Evolutionary conservation across 805 yeast species (phyloP).

Genomic region (Metschnikowia sp.): DNA sequence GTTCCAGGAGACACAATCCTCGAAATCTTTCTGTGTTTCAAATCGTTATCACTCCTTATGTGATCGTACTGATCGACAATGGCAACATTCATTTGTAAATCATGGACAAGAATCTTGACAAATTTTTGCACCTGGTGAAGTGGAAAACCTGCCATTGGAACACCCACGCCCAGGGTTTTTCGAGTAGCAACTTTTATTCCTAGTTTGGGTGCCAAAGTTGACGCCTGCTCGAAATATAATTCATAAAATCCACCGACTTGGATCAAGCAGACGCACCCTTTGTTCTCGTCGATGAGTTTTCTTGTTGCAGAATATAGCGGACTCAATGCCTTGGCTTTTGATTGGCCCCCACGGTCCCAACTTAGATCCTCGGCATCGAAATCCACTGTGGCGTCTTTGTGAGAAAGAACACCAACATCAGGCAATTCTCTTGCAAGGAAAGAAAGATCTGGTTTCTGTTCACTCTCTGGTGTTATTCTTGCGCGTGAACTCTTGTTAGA

Average conservation of each 20-base stretch:
- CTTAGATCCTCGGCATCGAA: slow-evolving; percentile 11
- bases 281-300: slow-evolving; percentile 30
- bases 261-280: slow-evolving; percentile 46
- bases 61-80: slow-evolving; percentile 64
- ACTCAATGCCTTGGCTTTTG: slow-evolving; percentile 27
- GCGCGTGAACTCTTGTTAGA: background rate
- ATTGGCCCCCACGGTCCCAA: slow-evolving; percentile 43
- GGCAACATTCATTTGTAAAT: slow-evolving; percentile 68
- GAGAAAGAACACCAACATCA: background rate
- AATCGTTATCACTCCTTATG: slow-evolving; percentile 20
- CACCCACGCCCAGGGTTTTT: slow-evolving; percentile 38
- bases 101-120: slow-evolving; percentile 69
- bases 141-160: slow-evolving; percentile 94
- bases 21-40: slow-evolving; percentile 65
- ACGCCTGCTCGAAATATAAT: slow-evolving; percentile 86
- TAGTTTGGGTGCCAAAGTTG: slow-evolving; percentile 61
- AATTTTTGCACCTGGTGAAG: slow-evolving; percentile 65
- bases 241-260: slow-evolving; percentile 90
- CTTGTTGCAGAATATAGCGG: slow-evolving; percentile 35
- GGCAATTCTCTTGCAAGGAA: background rate
- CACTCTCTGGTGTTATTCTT: background rate
- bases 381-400: background rate
- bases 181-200: slow-evolving; percentile 68
- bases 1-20: slow-evolving; percentile 93
- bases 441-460: background rate